Percentiles rank a stretch among this genome's conserved stretches.
Evolutionary conservation across 1,139 yeast genomes (phyloP).

Genomic region (Debaryomyces sp.): DNA sequence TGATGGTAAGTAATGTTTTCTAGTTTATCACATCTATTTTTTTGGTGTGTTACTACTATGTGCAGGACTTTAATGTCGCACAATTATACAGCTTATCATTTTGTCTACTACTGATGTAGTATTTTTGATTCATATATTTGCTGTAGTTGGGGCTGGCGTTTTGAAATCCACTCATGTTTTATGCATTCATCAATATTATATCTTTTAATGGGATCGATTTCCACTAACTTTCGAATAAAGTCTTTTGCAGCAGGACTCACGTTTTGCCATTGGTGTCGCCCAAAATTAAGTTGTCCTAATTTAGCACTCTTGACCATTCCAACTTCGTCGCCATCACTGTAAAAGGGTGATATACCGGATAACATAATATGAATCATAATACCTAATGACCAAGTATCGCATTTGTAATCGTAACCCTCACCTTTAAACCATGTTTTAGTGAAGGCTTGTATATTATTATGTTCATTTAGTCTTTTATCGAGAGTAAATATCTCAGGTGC

Average conservation of each 20-base stretch:
- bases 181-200: constrained; percentile 29
- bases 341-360: constrained; percentile 66
- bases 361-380: constrained; percentile 56
- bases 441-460: neutral
- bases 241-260: constrained; percentile 44
- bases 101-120: constrained; percentile 5
- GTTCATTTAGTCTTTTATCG: neutral
- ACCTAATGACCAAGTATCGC: constrained; percentile 73
- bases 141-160: constrained; percentile 16
- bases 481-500: constrained; percentile 56
- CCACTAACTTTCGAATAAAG: constrained; percentile 44
- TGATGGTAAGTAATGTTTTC: neutral
- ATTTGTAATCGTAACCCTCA: constrained; percentile 53
- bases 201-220: constrained; percentile 40
- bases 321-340: constrained; percentile 42
- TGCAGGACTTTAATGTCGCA: neutral
- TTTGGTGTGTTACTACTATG: neutral
- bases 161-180: constrained; percentile 49
- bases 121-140: constrained; percentile 17
- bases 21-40: neutral
- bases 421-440: neutral
- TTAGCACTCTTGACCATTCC: constrained; percentile 42
- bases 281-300: constrained; percentile 43
- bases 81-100: neutral
- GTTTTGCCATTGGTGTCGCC: constrained; percentile 39